phyloP scores from a whole-genome alignment of 148 eudicot species.

The Chenopodium suecicum region DNA sequence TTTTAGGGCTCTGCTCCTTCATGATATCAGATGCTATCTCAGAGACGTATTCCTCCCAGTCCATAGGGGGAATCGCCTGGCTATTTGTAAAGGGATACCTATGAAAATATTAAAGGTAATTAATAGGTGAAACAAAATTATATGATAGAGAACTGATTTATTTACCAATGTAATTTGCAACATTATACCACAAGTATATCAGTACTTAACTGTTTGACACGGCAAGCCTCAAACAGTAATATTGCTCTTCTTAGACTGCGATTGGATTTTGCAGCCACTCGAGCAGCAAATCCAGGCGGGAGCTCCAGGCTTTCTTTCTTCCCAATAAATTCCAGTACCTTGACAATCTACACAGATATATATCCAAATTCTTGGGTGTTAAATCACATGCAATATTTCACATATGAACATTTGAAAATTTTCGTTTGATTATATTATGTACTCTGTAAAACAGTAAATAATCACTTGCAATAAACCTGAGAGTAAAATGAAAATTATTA shows the following conservation, averaged over 20 bases:
- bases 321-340: slow-evolving; percentile 82
- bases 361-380: background rate
- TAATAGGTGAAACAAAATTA: background rate
- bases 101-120: slow-evolving; percentile 17
- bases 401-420: background rate
- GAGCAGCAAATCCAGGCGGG: slow-evolving; percentile 75
- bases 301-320: slow-evolving; percentile 82
- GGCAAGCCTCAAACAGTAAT: slow-evolving; percentile 80
- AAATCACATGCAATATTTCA: background rate
- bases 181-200: background rate
- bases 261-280: slow-evolving; percentile 80
- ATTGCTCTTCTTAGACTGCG: slow-evolving; percentile 90
- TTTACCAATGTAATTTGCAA: background rate
- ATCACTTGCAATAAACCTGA: background rate
- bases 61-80: slow-evolving; percentile 87
- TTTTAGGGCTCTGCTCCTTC: slow-evolving; percentile 97
- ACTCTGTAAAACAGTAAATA: background rate
- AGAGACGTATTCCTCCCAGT: slow-evolving; percentile 90
- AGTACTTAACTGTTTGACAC: slow-evolving; percentile 80
- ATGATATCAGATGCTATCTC: slow-evolving; percentile 88
- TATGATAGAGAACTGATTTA: background rate
- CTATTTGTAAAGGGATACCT: slow-evolving; percentile 86
- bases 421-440: background rate
- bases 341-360: slow-evolving; percentile 58
- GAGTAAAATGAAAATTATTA: background rate